Percentiles rank a stretch among this genome's conserved stretches.
Conservation (phyloP, 768 basidiomycete species). For the Clitopilus passeckerianus region DNA sequence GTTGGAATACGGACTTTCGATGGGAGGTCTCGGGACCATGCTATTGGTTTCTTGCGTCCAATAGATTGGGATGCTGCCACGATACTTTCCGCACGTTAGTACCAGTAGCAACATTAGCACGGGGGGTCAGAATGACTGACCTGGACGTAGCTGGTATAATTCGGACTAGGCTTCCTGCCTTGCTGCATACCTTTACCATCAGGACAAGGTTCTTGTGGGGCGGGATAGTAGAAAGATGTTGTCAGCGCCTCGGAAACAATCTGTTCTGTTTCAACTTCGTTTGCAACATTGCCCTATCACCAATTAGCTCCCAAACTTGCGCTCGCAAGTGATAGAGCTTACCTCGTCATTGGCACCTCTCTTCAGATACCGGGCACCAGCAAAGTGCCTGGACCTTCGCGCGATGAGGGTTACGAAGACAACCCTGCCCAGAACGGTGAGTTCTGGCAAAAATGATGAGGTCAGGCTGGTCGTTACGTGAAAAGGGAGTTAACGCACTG, state of each 20-base stretch:
- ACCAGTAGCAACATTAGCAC: too few relatives aligned
- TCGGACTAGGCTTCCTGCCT: conserved; percentile 64
- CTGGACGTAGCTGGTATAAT: conserved; percentile 95
- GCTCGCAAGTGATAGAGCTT: neutral
- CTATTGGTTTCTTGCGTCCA: conserved; percentile 94
- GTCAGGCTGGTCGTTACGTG: too few relatives aligned
- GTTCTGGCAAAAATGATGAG: too few relatives aligned
- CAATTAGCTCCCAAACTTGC: neutral
- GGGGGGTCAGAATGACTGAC: too few relatives aligned
- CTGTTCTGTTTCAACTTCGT: conserved; percentile 98
- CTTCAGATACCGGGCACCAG: conserved; percentile 91
- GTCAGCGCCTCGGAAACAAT: conserved; percentile 89
- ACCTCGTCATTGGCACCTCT: conserved; percentile 94
- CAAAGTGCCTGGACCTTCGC: conserved; percentile 89
- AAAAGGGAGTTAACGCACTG: conserved; percentile 52
- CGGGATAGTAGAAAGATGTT: conserved; percentile 82
- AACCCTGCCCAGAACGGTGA: conserved; percentile 85
- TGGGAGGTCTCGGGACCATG: conserved; percentile 91
- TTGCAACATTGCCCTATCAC: conserved; percentile 91
- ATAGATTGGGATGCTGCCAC: conserved; percentile 93
- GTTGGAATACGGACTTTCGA: conserved; percentile 81
- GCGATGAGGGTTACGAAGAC: conserved; percentile 95
- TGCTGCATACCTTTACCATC: conserved; percentile 17
- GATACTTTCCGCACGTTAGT: conserved; percentile 51
- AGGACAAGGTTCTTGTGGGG: conserved; percentile 22